Evolutionary conservation across 306 rosid genomes (phyloP).

Genomic region (Prinsepia uniflora): DNA sequence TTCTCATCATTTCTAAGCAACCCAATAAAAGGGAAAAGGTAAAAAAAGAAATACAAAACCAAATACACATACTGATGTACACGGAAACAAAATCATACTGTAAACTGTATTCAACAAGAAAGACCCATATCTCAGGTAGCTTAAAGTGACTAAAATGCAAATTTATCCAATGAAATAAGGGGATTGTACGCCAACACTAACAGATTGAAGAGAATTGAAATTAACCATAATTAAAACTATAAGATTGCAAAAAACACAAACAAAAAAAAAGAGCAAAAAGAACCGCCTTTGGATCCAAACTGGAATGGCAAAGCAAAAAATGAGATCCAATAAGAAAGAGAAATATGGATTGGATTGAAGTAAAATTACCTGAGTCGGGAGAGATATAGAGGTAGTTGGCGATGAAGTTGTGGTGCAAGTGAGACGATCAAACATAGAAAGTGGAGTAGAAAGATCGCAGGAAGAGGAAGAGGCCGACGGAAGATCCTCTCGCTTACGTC

Average conservation of each 20-base stretch:
- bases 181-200: neutral
- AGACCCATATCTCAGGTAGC: neutral
- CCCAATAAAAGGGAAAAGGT: neutral
- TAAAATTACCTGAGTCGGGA: neutral
- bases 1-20: conserved; percentile 6
- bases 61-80: neutral
- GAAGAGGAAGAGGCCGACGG: conserved; percentile 22
- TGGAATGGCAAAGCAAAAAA: conserved; percentile 23
- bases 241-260: too few relatives aligned
- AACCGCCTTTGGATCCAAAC: conserved; percentile 32
- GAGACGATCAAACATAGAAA: neutral
- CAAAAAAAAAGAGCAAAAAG: neutral
- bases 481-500: conserved; percentile 44
- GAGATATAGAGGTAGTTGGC: neutral
- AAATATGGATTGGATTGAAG: neutral
- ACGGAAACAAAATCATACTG: neutral
- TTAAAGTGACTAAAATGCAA: neutral
- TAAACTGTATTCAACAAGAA: neutral
- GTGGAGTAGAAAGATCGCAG: conserved; percentile 28
- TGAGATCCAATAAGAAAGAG: conserved; percentile 28
- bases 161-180: neutral
- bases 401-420: conserved; percentile 6
- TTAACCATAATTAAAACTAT: neutral
- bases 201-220: neutral
- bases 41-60: neutral